Conservation (phyloP, 805 yeast species). For the Pichia insulana region DNA sequence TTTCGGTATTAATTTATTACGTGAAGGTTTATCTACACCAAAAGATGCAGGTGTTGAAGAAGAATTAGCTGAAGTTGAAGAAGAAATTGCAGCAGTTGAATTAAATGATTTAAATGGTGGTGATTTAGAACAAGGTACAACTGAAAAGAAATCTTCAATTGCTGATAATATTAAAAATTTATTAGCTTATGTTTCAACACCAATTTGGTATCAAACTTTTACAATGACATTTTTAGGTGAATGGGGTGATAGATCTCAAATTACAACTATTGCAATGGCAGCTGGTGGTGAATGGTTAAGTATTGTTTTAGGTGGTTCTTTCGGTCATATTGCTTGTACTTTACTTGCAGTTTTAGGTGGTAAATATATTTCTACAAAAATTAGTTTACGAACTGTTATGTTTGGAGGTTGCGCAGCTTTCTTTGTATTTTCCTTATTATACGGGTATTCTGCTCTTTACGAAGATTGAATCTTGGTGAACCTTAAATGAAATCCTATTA, state of each 20-base stretch:
- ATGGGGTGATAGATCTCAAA: slow-evolving; percentile 98
- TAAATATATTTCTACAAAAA: slow-evolving; percentile 75
- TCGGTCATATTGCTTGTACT: slow-evolving; percentile 87
- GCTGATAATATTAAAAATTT: slow-evolving; percentile 34
- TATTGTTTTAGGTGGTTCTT: slow-evolving; percentile 79
- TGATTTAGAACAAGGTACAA: slow-evolving; percentile 50
- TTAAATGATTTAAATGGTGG: slow-evolving; percentile 43
- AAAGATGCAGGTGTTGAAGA: slow-evolving; percentile 83
- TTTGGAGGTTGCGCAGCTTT: slow-evolving; percentile 86
- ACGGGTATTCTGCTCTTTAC: slow-evolving; percentile 58
- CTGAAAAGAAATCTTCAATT: neutral
- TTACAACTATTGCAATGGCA: slow-evolving; percentile 97
- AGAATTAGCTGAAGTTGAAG: slow-evolving; percentile 94
- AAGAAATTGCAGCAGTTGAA: slow-evolving; percentile 67
- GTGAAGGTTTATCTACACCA: slow-evolving; percentile 79
- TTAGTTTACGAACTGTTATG: slow-evolving; percentile 87
- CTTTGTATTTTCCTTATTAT: slow-evolving; percentile 70
- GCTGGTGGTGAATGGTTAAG: slow-evolving; percentile 90
- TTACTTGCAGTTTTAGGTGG: slow-evolving; percentile 92
- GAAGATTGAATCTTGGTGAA: slow-evolving; percentile 18
- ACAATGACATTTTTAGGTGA: slow-evolving; percentile 95
- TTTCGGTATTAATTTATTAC: slow-evolving; percentile 67
- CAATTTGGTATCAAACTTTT: slow-evolving; percentile 89
- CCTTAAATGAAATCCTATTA: neutral
- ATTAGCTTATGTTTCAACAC: slow-evolving; percentile 62